Conservation (phyloP, 2,329 filamentous ascomycete genomes). For the Sarocladiaceae sp. region DNA sequence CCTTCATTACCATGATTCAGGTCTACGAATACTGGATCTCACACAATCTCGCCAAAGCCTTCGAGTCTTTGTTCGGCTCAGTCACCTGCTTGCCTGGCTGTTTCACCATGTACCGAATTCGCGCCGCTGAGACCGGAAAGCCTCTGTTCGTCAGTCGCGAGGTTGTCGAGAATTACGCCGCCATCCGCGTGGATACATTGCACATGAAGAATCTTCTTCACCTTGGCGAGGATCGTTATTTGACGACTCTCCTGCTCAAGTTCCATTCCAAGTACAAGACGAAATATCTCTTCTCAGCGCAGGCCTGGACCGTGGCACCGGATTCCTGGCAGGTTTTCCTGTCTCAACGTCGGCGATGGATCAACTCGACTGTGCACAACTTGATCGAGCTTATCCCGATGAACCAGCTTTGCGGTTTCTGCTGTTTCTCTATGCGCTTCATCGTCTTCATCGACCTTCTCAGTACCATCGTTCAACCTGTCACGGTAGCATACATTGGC, state of each 20-base stretch:
- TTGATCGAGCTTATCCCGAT: constrained; percentile 91
- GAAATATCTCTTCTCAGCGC: constrained; percentile 87
- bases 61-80: constrained; percentile 93
- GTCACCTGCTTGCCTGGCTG: constrained; percentile 97
- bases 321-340: constrained; percentile 93
- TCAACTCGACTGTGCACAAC: constrained; percentile 98
- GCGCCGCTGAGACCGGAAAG: constrained; percentile 88
- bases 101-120: constrained; percentile 98
- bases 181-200: constrained; percentile 92
- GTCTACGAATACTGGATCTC: constrained; percentile 99
- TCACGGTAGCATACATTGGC: constrained; percentile 80
- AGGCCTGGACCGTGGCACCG: constrained; percentile 95
- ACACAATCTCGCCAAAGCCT: constrained; percentile 93
- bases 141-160: constrained; percentile 94
- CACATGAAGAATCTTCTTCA: constrained; percentile 99
- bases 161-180: constrained; percentile 78
- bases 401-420: constrained; percentile 95
- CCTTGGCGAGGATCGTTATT: constrained; percentile 92
- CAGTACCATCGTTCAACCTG: constrained; percentile 85
- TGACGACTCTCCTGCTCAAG: constrained; percentile 92
- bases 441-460: constrained; percentile 91
- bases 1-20: constrained; percentile 97
- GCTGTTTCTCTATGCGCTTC: constrained; percentile 99
- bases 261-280: constrained; percentile 93
- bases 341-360: constrained; percentile 98